Conservation (phyloP, 78 protist genomes). For the Guillardia theta region DNA sequence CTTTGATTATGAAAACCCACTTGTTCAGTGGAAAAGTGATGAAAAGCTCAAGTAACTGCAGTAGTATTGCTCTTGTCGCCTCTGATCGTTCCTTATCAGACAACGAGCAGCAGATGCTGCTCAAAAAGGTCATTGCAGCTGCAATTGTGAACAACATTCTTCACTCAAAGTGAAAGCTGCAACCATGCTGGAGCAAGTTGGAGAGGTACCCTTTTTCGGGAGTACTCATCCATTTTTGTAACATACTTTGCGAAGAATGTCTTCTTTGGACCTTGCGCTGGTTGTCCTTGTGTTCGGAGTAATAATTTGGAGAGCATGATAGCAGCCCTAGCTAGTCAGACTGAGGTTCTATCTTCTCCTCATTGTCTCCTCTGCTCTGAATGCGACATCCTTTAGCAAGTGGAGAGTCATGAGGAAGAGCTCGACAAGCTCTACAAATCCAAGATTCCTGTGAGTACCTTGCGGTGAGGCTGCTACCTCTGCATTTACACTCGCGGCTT, state of each 20-base stretch:
- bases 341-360: no score
- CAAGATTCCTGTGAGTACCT: not conserved
- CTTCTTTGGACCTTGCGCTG: not conserved
- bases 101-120: no score
- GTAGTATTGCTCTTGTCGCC: no score
- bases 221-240: not conserved
- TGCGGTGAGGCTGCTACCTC: not conserved
- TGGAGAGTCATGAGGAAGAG: not conserved
- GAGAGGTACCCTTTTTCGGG: not conserved
- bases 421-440: not conserved
- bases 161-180: not conserved
- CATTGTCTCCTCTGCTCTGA: not conserved
- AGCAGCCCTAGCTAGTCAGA: no score
- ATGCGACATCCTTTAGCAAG: not conserved
- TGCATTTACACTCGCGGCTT: not conserved
- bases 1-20: no score
- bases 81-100: no score
- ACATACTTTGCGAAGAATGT: not conserved
- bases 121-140: not conserved
- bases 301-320: not conserved
- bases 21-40: no score
- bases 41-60: no score
- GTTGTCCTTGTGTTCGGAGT: not conserved
- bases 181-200: not conserved
- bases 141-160: not conserved